phyloP scores from a whole-genome alignment of 2,329 filamentous ascomycete species.

The Akanthomyces muscarius region DNA sequence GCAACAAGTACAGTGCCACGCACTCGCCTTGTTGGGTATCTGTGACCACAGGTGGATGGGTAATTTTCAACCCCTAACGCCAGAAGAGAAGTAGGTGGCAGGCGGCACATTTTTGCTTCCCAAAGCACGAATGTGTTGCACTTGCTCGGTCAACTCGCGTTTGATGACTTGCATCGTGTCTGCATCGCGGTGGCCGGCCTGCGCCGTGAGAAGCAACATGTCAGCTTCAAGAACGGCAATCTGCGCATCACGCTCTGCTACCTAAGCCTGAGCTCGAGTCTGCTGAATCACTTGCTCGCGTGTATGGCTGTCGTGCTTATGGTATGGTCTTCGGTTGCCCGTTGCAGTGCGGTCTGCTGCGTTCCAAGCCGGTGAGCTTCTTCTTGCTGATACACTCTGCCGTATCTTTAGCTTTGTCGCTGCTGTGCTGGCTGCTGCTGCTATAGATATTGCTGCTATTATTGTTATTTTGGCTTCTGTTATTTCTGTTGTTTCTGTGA shows the following conservation, averaged over 20 bases:
- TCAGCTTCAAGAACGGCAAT: conserved; percentile 76
- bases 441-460: too few relatives aligned
- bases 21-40: too few relatives aligned
- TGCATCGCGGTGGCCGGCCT: conserved; percentile 78
- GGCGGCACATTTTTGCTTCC: conserved; percentile 77
- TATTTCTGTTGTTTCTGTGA: too few relatives aligned
- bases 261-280: conserved; percentile 61
- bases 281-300: conserved; percentile 55
- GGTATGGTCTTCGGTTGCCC: conserved; percentile 54
- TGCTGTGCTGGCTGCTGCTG: too few relatives aligned
- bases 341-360: conserved; percentile 43
- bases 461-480: too few relatives aligned
- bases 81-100: too few relatives aligned
- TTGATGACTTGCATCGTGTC: conserved; percentile 84
- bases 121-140: conserved; percentile 79
- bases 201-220: conserved; percentile 76
- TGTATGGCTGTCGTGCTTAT: conserved; percentile 52
- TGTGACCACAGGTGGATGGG: too few relatives aligned
- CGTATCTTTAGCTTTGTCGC: conserved; percentile 64
- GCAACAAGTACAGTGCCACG: too few relatives aligned
- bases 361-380: conserved; percentile 52
- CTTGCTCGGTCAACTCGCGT: conserved; percentile 83
- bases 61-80: too few relatives aligned
- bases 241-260: conserved; percentile 66
- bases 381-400: conserved; percentile 60